A percentile compares a stretch with the other conserved stretches of the same genome.
Conservation (phyloP, 148 eudicot species). For the Diospyros kaki region DNA sequence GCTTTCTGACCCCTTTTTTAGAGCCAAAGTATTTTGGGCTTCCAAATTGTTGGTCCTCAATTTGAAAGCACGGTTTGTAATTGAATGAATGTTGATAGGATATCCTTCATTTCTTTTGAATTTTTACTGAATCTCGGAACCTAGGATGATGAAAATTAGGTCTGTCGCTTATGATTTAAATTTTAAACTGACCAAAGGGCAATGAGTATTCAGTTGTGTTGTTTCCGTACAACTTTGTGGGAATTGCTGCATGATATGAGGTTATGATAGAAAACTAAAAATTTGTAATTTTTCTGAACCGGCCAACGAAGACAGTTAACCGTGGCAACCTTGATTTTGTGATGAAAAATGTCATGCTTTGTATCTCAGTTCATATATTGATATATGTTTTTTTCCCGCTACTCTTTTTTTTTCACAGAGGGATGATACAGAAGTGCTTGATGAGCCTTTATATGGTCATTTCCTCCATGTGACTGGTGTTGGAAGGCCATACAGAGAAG, state of each 20-base stretch:
- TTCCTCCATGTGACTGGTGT: slow-evolving; percentile 63
- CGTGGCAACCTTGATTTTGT: background rate
- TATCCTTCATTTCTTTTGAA: background rate
- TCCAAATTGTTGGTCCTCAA: background rate
- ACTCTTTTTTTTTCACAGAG: slow-evolving; percentile 39
- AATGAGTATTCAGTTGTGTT: too few species aligned
- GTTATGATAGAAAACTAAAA: background rate
- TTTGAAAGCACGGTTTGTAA: background rate
- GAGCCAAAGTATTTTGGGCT: background rate
- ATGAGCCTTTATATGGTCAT: slow-evolving; percentile 86
- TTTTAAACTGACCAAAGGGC: too few species aligned
- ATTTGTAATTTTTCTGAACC: background rate
- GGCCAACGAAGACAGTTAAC: slow-evolving; percentile 5
- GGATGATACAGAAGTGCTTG: slow-evolving; percentile 89
- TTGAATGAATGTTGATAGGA: background rate
- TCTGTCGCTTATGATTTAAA: background rate
- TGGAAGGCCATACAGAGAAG: slow-evolving; percentile 69
- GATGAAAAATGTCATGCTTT: slow-evolving; percentile 5
- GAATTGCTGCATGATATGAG: background rate
- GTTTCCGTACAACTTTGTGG: background rate
- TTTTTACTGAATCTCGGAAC: background rate
- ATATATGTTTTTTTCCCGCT: background rate
- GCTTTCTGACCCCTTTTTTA: background rate
- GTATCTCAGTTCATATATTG: background rate
- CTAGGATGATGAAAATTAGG: background rate